phyloP scores from a whole-genome alignment of 2,329 filamentous ascomycete species.

The Clarireedia hainanense region DNA sequence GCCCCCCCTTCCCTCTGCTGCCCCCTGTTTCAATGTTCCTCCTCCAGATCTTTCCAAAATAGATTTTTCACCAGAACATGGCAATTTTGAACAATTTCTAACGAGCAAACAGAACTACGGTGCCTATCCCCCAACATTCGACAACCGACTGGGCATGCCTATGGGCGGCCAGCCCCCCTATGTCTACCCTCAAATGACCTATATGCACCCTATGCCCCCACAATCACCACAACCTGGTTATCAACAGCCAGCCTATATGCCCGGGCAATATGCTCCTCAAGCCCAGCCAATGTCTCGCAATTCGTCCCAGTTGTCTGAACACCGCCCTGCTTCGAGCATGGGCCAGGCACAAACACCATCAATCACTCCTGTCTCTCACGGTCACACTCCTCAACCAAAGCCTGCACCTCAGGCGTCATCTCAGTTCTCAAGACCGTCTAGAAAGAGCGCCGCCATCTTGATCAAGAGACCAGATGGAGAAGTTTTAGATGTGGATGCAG shows the following conservation, averaged over 20 bases:
- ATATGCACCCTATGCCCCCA: conserved; percentile 38
- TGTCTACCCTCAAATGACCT: conserved; percentile 40
- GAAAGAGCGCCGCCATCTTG: conserved; percentile 65
- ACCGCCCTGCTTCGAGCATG: conserved; percentile 39
- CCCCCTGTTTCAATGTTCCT: conserved; percentile 19
- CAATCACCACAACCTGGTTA: conserved; percentile 38
- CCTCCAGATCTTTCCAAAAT: conserved; percentile 25
- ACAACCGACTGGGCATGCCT: conserved; percentile 34
- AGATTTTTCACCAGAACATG: conserved; percentile 61
- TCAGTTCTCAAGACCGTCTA: conserved; percentile 23
- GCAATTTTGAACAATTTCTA: conserved; percentile 56
- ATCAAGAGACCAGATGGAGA: conserved; percentile 83
- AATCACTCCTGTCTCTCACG: conserved; percentile 32
- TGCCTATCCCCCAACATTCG: conserved; percentile 46
- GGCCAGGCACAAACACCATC: conserved; percentile 29
- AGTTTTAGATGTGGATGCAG: conserved; percentile 58
- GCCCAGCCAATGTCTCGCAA: conserved; percentile 73
- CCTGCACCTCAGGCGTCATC: conserved; percentile 32
- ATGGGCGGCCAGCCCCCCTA: conserved; percentile 32
- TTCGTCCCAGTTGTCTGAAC: conserved; percentile 68
- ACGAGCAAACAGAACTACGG: conserved; percentile 49
- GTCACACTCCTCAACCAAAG: conserved; percentile 51
- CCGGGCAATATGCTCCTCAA: conserved; percentile 34
- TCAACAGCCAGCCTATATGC: conserved; percentile 34
- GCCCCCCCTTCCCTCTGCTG: conserved; percentile 23